Evolutionary conservation across 2,329 filamentous ascomycete genomes (phyloP).

Genomic region (Tolypocladium pustulatum): DNA sequence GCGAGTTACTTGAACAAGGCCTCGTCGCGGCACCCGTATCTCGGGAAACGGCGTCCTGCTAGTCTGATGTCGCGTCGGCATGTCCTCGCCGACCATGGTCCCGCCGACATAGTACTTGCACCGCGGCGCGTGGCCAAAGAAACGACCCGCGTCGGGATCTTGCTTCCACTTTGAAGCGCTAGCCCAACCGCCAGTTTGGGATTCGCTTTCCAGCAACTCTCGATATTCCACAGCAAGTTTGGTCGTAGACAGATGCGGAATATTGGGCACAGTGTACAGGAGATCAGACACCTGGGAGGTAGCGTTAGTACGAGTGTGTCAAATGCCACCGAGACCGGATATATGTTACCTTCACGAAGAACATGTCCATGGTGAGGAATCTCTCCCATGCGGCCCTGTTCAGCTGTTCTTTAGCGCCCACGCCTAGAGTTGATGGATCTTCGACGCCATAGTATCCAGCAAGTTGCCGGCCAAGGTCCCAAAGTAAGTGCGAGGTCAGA

Average conservation of each 20-base stretch:
- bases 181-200: constrained; percentile 29
- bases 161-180: constrained; percentile 45
- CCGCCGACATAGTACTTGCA: constrained; percentile 51
- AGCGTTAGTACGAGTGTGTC: neutral
- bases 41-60: constrained; percentile 46
- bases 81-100: constrained; percentile 38
- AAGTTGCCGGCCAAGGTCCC: constrained; percentile 42
- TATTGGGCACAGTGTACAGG: constrained; percentile 45
- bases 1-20: constrained; percentile 40
- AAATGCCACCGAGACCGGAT: neutral
- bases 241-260: constrained; percentile 47
- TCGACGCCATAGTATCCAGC: constrained; percentile 38
- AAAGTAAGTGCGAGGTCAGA: constrained; percentile 37
- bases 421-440: constrained; percentile 32
- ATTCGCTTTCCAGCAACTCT: constrained; percentile 44
- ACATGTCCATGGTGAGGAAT: constrained; percentile 50
- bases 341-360: constrained; percentile 51
- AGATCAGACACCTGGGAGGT: constrained; percentile 46
- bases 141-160: constrained; percentile 44
- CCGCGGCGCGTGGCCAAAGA: constrained; percentile 42
- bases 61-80: constrained; percentile 32
- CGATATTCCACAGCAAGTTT: constrained; percentile 48
- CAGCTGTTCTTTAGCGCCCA: constrained; percentile 32
- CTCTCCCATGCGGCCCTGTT: constrained; percentile 38
- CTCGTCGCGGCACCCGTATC: constrained; percentile 42